Percentiles rank a stretch among this genome's conserved stretches.
These are phyloP conservation scores for Chrysanthemum seticuspe DNA, from an alignment of 129 eudicot species.

Conservation along the genomic window DNA sequence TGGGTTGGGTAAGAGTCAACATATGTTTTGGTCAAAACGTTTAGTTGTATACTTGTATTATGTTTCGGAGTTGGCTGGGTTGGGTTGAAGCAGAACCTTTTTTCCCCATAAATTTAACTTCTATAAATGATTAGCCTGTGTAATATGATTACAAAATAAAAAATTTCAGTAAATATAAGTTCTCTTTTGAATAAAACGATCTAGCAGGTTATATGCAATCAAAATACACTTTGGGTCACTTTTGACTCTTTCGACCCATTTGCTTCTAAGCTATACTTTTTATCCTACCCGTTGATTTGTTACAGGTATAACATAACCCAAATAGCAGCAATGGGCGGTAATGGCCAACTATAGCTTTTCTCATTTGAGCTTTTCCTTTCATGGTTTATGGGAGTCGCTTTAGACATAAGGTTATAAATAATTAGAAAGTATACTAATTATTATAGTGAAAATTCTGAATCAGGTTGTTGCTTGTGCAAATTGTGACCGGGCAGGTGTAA, in stretches of 20 bases:
- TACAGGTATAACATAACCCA: not conserved
- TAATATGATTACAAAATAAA: not conserved
- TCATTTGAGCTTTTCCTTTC: no score
- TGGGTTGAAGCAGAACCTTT: not conserved
- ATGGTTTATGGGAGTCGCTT: no score
- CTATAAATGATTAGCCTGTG: not conserved
- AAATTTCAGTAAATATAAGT: not conserved
- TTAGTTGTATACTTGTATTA: not conserved
- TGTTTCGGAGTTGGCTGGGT: not conserved
- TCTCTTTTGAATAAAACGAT: not conserved
- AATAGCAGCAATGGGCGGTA: not conserved
- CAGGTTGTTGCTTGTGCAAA: conserved; percentile 92
- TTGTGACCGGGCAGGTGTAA: conserved; percentile 56
- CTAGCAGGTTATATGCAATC: not conserved
- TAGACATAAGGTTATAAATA: not conserved
- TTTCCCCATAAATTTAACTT: not conserved
- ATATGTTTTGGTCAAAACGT: not conserved
- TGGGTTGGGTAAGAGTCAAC: not conserved
- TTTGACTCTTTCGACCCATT: no score
- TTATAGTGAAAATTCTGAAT: not conserved
- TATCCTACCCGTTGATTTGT: not conserved
- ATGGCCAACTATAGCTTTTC: not conserved
- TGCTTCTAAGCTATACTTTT: not conserved
- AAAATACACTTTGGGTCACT: not conserved
- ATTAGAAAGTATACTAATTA: not conserved